Percentiles rank a stretch among this genome's conserved stretches.
Evolutionary conservation across 352 stramenopile species (phyloP).

Genomic region (Pythium dissimile): DNA sequence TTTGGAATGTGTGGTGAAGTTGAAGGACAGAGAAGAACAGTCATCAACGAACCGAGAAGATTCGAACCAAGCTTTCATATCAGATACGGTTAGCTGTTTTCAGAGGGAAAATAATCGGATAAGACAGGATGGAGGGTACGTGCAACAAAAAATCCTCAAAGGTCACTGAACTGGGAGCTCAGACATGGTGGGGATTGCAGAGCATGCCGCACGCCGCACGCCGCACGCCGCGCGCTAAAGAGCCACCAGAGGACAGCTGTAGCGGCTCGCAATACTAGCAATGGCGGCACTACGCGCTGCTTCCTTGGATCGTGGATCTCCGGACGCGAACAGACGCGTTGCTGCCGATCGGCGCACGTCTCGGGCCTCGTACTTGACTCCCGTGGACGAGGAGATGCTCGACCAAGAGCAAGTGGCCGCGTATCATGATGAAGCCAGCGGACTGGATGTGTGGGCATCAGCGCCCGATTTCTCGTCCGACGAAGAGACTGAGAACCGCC

Average conservation of each 20-base stretch:
- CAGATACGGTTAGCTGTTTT: constrained; percentile 2
- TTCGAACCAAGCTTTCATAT: constrained; percentile 13
- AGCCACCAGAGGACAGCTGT: no score
- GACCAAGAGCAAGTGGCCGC: background rate
- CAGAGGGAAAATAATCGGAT: background rate
- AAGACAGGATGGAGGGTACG: background rate
- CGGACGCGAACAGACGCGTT: no score
- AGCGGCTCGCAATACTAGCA: no score
- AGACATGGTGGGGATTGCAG: no score
- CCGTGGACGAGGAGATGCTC: background rate
- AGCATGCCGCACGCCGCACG: no score
- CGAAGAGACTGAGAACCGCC: constrained; percentile 14
- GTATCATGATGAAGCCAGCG: background rate
- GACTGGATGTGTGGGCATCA: background rate
- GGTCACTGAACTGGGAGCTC: no score
- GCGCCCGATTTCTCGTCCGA: background rate
- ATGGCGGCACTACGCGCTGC: no score
- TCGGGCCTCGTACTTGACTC: no score
- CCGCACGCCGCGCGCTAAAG: no score
- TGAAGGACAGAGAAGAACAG: constrained; percentile 6
- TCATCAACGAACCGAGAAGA: background rate
- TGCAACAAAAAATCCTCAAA: background rate
- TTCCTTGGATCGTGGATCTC: no score
- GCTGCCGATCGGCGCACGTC: no score
- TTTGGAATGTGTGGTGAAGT: constrained; percentile 1